phyloP scores from a whole-genome alignment of 2,329 filamentous ascomycete species.

The Penicillium digitatum region DNA sequence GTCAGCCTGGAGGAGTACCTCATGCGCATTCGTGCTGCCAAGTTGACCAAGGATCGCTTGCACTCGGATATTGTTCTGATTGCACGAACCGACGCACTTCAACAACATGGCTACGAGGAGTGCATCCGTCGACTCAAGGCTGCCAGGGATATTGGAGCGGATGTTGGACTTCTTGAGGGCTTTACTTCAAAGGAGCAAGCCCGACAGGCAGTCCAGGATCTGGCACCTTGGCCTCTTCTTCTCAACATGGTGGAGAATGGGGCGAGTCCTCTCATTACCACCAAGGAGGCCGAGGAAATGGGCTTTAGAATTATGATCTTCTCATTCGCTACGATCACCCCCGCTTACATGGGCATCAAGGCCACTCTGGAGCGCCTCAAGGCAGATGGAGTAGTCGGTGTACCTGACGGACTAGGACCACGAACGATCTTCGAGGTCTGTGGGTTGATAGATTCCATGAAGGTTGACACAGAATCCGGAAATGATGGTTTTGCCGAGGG shows the following conservation, averaged over 20 bases:
- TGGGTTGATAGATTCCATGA: slow-evolving; percentile 40
- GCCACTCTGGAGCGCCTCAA: slow-evolving; percentile 34
- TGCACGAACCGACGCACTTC: slow-evolving; percentile 41
- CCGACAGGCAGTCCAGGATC: slow-evolving; percentile 33
- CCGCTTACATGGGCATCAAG: slow-evolving; percentile 38
- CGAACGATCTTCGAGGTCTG: slow-evolving; percentile 41
- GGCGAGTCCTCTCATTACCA: slow-evolving; percentile 36
- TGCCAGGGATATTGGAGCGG: slow-evolving; percentile 38
- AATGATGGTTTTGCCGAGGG: slow-evolving; percentile 31
- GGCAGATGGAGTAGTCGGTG: slow-evolving; percentile 34
- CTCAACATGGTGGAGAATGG: slow-evolving; percentile 46
- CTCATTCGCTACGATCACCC: slow-evolving; percentile 36
- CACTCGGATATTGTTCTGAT: slow-evolving; percentile 44
- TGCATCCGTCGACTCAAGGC: slow-evolving; percentile 38
- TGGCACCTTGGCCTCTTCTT: slow-evolving; percentile 40
- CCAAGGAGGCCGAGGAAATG: slow-evolving; percentile 38
- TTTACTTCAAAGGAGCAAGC: slow-evolving; percentile 39
- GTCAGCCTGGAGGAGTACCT: slow-evolving; percentile 35
- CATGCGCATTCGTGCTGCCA: slow-evolving; percentile 37
- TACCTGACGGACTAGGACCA: slow-evolving; percentile 30
- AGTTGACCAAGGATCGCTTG: slow-evolving; percentile 31
- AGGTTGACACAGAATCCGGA: slow-evolving; percentile 39
- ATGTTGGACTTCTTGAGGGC: slow-evolving; percentile 43
- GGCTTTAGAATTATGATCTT: slow-evolving; percentile 46
- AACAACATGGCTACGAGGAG: slow-evolving; percentile 41